Base-by-base conservation (phyloP, 306 rosid species). In the Fragaria vesca region DNA sequence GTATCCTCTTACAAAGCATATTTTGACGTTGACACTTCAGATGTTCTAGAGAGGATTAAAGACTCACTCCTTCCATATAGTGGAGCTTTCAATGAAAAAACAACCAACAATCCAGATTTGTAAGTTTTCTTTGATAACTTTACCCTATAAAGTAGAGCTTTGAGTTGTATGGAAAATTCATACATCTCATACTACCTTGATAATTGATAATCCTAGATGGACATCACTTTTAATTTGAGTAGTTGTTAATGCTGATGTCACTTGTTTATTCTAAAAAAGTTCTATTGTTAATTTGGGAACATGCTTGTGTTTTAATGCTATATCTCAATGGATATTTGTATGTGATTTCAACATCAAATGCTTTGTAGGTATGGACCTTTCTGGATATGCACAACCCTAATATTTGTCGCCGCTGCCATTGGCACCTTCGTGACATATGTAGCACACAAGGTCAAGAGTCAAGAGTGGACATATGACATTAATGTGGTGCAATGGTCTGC, bases 311-410 rank as follows among this genome's bases (percentile, higher is more conserved):
- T 55, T 70, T 7, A 4, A 20, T 48, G 8, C 55, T 28, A 38
- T 28, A 58, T 24, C 78, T 58, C 63, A 32, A 10, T 5, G 40
- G 40, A 38, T 50, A 72, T 1, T 17, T 72, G 3, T 66, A 38
- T 78, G 17, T 36, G 73, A 72, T 85, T 70, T 73, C 75, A 61
- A 60, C 77, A 52, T 60, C 75, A 65, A 82, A 78, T 80, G n/a
- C 34, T 76, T 21, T 73, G 66, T 90, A 95, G 98, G 87, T 94
- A 94, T 54, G 98, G 98, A 65, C 98, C 98, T 62, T 94, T 94
- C 87, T 94, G 98, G 98, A 92, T 94, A 81, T 94, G 98, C 83
- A 92, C 97, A 46, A 94, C 98, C 65, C 87, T 92, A 74, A 94
- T 94, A 80, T 94, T 94, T 80, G 93, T 92, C 18, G 98, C 98